Evolutionary conservation across 1,139 yeast genomes (phyloP).

Genomic region (Yamadazyma conglobata): DNA sequence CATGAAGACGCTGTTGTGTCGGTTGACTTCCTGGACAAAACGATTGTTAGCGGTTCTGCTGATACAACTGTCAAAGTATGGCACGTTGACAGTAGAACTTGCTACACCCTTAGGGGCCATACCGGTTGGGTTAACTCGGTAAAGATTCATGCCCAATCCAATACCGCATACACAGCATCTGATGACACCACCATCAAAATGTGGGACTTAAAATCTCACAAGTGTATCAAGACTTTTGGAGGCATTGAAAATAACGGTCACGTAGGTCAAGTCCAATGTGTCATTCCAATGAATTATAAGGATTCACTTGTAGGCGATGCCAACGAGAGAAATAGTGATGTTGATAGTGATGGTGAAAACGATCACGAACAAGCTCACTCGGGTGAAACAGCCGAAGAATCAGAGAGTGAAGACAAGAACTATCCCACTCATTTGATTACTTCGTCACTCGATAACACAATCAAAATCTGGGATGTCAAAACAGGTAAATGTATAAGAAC

Average conservation of each 20-base stretch:
- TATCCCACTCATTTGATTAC: constrained; percentile 81
- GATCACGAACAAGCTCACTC: no score
- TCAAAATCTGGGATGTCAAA: constrained; percentile 86
- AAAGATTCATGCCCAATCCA: constrained; percentile 74
- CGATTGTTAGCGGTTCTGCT: constrained; percentile 91
- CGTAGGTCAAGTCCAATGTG: constrained; percentile 88
- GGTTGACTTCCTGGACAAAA: constrained; percentile 73
- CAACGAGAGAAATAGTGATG: constrained; percentile 17
- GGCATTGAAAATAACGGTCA: constrained; percentile 69
- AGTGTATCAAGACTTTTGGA: constrained; percentile 75
- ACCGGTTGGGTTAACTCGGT: constrained; percentile 90
- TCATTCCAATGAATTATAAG: constrained; percentile 72
- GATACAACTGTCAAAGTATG: constrained; percentile 91
- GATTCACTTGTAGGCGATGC: constrained; percentile 45
- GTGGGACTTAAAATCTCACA: constrained; percentile 88
- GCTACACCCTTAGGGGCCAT: constrained; percentile 91
- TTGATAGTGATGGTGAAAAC: constrained; percentile 22
- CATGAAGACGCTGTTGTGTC: constrained; percentile 84
- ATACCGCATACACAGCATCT: constrained; percentile 79
- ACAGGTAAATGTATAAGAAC: constrained; percentile 89
- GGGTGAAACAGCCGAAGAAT: background rate
- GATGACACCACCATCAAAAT: constrained; percentile 90
- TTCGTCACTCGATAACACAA: constrained; percentile 88
- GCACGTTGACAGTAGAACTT: constrained; percentile 92
- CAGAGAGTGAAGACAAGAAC: constrained; percentile 7